Percentiles rank a stretch among this genome's conserved stretches.
These are phyloP conservation scores for Paraconiothyrium sp. DNA, from an alignment of 2,329 filamentous ascomycete species.

Conservation along the genomic window DNA sequence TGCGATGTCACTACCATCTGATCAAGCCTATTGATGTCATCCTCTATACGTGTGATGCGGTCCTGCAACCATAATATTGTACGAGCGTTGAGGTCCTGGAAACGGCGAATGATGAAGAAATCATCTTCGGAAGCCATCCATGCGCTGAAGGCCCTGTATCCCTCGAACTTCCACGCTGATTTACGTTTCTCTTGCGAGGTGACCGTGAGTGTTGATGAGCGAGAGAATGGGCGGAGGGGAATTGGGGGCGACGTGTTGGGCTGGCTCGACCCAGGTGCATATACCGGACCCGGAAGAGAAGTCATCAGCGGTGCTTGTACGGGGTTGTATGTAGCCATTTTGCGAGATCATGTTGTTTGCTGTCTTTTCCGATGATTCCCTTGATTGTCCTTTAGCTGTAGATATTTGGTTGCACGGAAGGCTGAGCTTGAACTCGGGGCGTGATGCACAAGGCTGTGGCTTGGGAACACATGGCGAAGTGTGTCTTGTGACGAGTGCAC, in stretches of 20 bases:
- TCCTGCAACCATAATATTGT: constrained; percentile 38
- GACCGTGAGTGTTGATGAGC: not conserved
- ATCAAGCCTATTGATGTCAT: constrained; percentile 22
- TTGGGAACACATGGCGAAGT: not conserved
- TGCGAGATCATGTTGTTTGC: constrained; percentile 7
- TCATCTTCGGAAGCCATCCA: constrained; percentile 45
- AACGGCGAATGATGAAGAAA: constrained; percentile 42
- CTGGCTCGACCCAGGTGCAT: constrained; percentile 2
- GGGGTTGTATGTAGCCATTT: constrained; percentile 4
- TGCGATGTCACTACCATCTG: constrained; percentile 8
- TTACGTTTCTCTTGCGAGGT: not conserved
- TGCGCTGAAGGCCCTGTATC: constrained; percentile 36
- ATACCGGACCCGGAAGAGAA: constrained; percentile 13
- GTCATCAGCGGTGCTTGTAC: not conserved
- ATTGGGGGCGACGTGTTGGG: constrained; percentile 2
- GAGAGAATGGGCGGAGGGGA: constrained; percentile 5
- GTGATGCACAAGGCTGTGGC: constrained; percentile 10
- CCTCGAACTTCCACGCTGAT: constrained; percentile 35
- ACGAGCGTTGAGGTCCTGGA: constrained; percentile 34
- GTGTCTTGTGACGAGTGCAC: constrained; percentile 9
- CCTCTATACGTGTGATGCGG: constrained; percentile 27
- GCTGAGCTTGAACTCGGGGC: constrained; percentile 4
- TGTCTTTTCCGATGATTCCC: not conserved
- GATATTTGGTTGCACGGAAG: not conserved
- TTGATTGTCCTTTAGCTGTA: constrained; percentile 8